Conservation (phyloP, 257 asterid species). For the Solanum stenotomum region DNA sequence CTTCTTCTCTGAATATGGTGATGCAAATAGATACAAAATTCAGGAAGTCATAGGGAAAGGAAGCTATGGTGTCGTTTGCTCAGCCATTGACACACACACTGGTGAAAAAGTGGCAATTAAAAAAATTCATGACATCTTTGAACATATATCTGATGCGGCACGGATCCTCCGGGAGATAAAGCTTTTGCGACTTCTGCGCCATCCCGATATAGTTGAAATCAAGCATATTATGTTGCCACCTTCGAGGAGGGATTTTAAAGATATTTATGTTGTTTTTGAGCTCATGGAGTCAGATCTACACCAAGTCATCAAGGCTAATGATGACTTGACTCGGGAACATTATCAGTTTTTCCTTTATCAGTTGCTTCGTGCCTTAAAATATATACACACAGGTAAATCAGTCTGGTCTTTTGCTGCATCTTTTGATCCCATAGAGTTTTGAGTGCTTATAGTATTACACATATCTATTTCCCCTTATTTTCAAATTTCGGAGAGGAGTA, state of each 20-base stretch:
- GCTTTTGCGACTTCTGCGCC: conserved; percentile 79
- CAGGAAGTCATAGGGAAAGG: conserved; percentile 90
- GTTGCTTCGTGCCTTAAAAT: conserved; percentile 80
- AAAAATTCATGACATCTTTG: conserved; percentile 78
- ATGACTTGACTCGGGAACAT: conserved; percentile 86
- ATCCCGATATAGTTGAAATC: conserved; percentile 92
- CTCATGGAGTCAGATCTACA: conserved; percentile 94
- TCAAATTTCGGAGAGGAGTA: not conserved
- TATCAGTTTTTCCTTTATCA: conserved; percentile 85
- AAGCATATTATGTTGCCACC: conserved; percentile 93
- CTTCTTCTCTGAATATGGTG: conserved; percentile 88
- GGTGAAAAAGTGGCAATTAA: conserved; percentile 87
- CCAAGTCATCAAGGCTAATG: conserved; percentile 95
- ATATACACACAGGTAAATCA: conserved; percentile 73
- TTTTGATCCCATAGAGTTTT: not conserved
- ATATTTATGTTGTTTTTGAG: conserved; percentile 90
- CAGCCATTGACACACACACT: conserved; percentile 73
- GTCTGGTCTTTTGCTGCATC: not conserved
- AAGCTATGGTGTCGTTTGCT: conserved; percentile 93
- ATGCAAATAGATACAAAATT: conserved; percentile 68
- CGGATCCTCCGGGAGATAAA: conserved; percentile 90
- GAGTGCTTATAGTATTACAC: not conserved
- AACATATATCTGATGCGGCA: conserved; percentile 85
- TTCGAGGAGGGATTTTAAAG: conserved; percentile 79
- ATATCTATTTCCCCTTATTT: not conserved